phyloP scores from a whole-genome alignment of 2,329 filamentous ascomycete genomes.

The Triangularia verruculosa region DNA sequence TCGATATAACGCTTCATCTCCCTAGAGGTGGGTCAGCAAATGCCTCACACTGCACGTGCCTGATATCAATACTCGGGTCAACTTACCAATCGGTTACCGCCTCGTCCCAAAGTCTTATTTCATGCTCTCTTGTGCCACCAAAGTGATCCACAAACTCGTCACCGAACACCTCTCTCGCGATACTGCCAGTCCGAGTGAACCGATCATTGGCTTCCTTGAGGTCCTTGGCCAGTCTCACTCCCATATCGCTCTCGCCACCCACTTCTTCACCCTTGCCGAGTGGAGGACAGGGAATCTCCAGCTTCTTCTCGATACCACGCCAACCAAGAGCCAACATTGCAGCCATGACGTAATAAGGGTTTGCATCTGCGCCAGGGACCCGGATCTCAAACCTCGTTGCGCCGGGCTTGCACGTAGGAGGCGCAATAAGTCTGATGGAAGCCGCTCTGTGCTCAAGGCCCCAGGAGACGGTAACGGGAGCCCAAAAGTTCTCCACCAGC shows the following conservation, averaged over 20 bases:
- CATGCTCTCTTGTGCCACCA: slow-evolving; percentile 87
- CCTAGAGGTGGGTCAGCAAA: slow-evolving; percentile 42
- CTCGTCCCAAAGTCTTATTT: slow-evolving; percentile 87
- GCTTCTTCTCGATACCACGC: slow-evolving; percentile 88
- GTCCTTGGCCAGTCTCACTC: slow-evolving; percentile 76
- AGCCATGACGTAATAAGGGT: slow-evolving; percentile 81
- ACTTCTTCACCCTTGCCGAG: slow-evolving; percentile 82
- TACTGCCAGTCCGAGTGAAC: slow-evolving; percentile 74
- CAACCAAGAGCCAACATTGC: slow-evolving; percentile 86
- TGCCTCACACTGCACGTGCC: neutral
- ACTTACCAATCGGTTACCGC: slow-evolving; percentile 94
- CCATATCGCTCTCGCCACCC: slow-evolving; percentile 67
- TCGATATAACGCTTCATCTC: slow-evolving; percentile 77
- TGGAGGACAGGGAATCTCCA: slow-evolving; percentile 77
- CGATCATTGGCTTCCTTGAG: slow-evolving; percentile 78
- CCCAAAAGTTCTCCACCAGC: slow-evolving; percentile 98
- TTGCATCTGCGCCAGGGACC: slow-evolving; percentile 90
- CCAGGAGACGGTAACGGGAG: slow-evolving; percentile 96
- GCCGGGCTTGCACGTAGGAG: slow-evolving; percentile 78
- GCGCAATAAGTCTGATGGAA: slow-evolving; percentile 83
- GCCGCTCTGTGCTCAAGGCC: slow-evolving; percentile 92
- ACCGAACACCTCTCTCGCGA: slow-evolving; percentile 91
- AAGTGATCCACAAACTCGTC: slow-evolving; percentile 96
- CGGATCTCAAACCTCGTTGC: slow-evolving; percentile 91
- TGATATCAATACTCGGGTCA: neutral